phyloP scores from a whole-genome alignment of 148 eudicot genomes.

The Amaranthus hypochondriacus region DNA sequence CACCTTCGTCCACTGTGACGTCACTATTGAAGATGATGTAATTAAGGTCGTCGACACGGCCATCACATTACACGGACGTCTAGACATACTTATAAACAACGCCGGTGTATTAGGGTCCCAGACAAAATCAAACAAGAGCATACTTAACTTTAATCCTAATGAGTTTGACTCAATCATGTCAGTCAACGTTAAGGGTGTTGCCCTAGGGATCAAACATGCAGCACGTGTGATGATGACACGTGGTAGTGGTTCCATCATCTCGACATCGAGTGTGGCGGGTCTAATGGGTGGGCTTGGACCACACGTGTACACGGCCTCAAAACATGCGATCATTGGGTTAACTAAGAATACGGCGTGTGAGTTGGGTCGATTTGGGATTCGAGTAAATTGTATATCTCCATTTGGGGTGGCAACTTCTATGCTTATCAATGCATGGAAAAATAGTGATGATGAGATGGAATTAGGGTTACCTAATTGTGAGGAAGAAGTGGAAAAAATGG shows the following conservation, averaged over 20 bases:
- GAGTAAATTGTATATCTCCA: conserved; percentile 44
- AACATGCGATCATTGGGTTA: conserved; percentile 40
- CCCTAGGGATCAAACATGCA: conserved; percentile 38
- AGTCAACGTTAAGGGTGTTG: conserved; percentile 36
- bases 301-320: conserved; percentile 39
- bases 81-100: conserved; percentile 31
- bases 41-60: conserved; percentile 19
- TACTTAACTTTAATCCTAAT: conserved; percentile 26
- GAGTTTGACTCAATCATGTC: conserved; percentile 32
- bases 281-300: conserved; percentile 35
- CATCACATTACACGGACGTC: conserved; percentile 20
- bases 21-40: conserved; percentile 44
- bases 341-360: conserved; percentile 37
- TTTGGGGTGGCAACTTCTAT: conserved; percentile 44
- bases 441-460: conserved; percentile 10
- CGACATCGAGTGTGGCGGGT: conserved; percentile 42
- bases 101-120: conserved; percentile 36
- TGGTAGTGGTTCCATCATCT: conserved; percentile 31
- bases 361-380: conserved; percentile 34
- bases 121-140: conserved; percentile 27
- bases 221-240: conserved; percentile 35
- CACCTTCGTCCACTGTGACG: conserved; percentile 58
- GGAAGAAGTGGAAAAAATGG: conserved; percentile 22
- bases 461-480: conserved; percentile 3
- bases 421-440: conserved; percentile 33